Evolutionary conservation across 495 filamentous ascomycete genomes (phyloP), one percentile per base, ranked within the genome.

Genomic region (Daldinia grandis): DNA sequence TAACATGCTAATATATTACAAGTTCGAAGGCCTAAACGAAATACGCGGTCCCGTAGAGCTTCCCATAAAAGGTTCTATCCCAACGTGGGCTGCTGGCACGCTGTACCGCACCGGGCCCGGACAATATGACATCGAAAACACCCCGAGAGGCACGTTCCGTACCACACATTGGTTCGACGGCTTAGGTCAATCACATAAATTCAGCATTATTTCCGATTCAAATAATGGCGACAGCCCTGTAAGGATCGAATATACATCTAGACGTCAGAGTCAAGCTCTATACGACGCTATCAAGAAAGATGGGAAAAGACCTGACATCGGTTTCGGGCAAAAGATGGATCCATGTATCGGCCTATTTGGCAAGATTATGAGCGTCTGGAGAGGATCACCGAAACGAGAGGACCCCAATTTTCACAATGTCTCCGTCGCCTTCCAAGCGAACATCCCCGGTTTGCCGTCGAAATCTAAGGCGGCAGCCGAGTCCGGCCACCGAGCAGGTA

Each of bases 111-210:
- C 89, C 3, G 92, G 92, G 0, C 91, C 90, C 0, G 90, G 91
- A 0, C 80, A 83, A 17, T 85, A 84, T 65, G 85, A 85, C 62
- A 74, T 91, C 7, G 78, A 88, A 47, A 83, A 83, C 15, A 84
- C 87, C 15, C 78, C 85, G 0, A 86, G 85, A 31, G 83, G 83
- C 1, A 86, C 84, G 0, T 87, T 87, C 68, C 77, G 80, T 28
- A 78, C 87, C 7, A 85, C 78, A 0, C 92, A 95, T 73, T 95
- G 92, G 92, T 93, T 94, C 65, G 90, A 94, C 76, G 88, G 90
- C n/a, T 87, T 93, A 47, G 84, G 84, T n/a, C 89, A 93, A 64
- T 88, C 87, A 2, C 91, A 93, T 70, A 86, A 87, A 14, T 94
- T 95, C 79, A 83, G 91, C 62, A 88, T 94, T 33, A 67, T 84